Percentiles rank a stretch among this genome's conserved stretches.
Evolutionary conservation across 495 filamentous ascomycete species (phyloP).

Genomic region (Oidiodendron maius): DNA sequence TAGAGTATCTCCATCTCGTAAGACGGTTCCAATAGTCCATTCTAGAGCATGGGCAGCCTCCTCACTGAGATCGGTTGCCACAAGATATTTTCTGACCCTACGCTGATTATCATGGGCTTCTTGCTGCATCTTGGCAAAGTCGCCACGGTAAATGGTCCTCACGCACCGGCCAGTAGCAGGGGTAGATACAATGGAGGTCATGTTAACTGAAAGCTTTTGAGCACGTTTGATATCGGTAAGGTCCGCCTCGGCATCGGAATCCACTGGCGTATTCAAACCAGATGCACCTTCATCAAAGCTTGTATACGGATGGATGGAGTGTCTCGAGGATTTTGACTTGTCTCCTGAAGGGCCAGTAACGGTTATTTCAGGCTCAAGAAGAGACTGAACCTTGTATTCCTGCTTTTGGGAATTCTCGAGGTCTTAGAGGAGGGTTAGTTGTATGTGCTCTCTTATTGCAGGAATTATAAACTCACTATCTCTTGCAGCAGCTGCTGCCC

Average conservation of each 20-base stretch:
- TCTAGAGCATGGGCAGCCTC: slow-evolving; percentile 92
- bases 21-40: slow-evolving; percentile 95
- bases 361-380: slow-evolving; percentile 58
- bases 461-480: slow-evolving; percentile 75
- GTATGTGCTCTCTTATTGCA: slow-evolving; percentile 11
- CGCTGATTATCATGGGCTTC: slow-evolving; percentile 69
- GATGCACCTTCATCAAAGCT: slow-evolving; percentile 42
- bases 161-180: slow-evolving; percentile 73
- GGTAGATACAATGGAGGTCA: slow-evolving; percentile 71
- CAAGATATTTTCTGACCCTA: slow-evolving; percentile 79
- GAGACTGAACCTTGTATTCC: slow-evolving; percentile 36
- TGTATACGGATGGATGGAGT: slow-evolving; percentile 62
- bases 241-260: slow-evolving; percentile 83
- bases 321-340: slow-evolving; percentile 47
- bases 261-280: slow-evolving; percentile 67
- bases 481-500: slow-evolving; percentile 68
- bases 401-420: too few species aligned
- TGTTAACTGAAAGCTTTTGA: slow-evolving; percentile 71
- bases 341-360: slow-evolving; percentile 58
- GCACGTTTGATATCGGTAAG: slow-evolving; percentile 77
- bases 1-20: slow-evolving; percentile 90
- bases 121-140: slow-evolving; percentile 66
- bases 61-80: slow-evolving; percentile 87
- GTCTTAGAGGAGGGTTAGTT: too few species aligned
- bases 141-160: slow-evolving; percentile 81